Evolutionary conservation across 148 eudicot species (phyloP).

Genomic region (Fallopia convolvulus): DNA sequence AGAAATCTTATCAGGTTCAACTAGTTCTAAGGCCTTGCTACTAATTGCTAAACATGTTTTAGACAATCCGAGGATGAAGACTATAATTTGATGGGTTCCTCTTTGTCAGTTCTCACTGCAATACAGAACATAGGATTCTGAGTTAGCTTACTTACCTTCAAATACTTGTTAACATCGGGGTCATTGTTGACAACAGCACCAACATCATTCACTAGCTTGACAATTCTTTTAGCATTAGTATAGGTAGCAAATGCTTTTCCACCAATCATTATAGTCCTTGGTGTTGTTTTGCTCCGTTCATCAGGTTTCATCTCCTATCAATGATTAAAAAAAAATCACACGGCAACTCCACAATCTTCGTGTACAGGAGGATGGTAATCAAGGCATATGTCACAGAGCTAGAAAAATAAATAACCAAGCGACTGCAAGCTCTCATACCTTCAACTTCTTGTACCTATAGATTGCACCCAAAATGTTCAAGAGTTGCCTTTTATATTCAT

Average conservation of each 20-base stretch:
- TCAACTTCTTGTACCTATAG: conserved; percentile 86
- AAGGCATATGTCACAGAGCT: not conserved
- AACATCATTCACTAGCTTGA: conserved; percentile 87
- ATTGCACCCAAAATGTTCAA: conserved; percentile 80
- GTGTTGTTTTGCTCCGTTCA: conserved; percentile 61
- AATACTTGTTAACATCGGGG: conserved; percentile 76
- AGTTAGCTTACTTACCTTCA: conserved; percentile 49
- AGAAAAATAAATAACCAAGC: not conserved
- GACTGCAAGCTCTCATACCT: conserved; percentile 41
- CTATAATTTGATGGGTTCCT: not conserved
- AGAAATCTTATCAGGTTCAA: not conserved
- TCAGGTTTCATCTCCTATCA: conserved; percentile 88
- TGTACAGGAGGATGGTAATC: not conserved
- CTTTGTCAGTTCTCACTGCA: not conserved
- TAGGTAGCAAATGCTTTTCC: conserved; percentile 99
- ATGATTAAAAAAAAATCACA: not conserved
- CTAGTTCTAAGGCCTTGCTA: too few species aligned
- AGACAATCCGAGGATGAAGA: too few species aligned
- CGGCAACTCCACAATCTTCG: not conserved
- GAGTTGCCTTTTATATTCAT: conserved; percentile 96
- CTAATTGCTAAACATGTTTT: too few species aligned
- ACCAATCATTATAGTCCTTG: conserved; percentile 94
- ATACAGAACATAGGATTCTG: not conserved
- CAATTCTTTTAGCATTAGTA: conserved; percentile 93
- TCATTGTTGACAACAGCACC: conserved; percentile 91